phyloP scores from a whole-genome alignment of 2,329 filamentous ascomycete species.

The Teratosphaeria zuluensis region DNA sequence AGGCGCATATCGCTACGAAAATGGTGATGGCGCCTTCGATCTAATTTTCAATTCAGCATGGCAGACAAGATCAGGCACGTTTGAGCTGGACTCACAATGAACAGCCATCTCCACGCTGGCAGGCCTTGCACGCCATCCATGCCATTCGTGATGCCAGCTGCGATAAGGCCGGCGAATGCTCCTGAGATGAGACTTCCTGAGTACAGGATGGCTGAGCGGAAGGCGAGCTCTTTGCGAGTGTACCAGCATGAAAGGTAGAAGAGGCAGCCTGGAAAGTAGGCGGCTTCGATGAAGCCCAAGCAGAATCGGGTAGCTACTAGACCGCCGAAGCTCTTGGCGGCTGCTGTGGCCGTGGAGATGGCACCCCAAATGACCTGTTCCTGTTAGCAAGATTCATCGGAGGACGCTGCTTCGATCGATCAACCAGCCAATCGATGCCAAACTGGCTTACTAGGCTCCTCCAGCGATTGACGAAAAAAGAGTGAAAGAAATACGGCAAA shows the following conservation, averaged over 20 bases:
- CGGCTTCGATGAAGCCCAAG: slow-evolving; percentile 36
- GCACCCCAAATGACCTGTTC: slow-evolving; percentile 23
- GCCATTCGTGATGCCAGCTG: slow-evolving; percentile 40
- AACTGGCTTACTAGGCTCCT: no score
- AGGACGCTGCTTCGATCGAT: neutral
- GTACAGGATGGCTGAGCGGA: slow-evolving; percentile 45
- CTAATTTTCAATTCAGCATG: slow-evolving; percentile 28
- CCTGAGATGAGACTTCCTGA: slow-evolving; percentile 40
- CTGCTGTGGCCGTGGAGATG: slow-evolving; percentile 25
- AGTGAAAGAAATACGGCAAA: no score
- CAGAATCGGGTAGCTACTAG: slow-evolving; percentile 30
- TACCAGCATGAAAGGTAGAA: slow-evolving; percentile 37
- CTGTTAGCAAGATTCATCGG: neutral
- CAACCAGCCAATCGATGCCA: no score
- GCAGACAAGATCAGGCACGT: slow-evolving; percentile 7
- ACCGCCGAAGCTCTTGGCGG: slow-evolving; percentile 26
- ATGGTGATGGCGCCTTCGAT: slow-evolving; percentile 21
- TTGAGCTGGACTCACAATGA: slow-evolving; percentile 1
- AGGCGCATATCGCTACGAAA: slow-evolving; percentile 22
- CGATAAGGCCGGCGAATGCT: slow-evolving; percentile 47
- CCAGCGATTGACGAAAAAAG: neutral
- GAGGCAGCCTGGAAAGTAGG: slow-evolving; percentile 29
- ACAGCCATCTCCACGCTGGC: slow-evolving; percentile 25
- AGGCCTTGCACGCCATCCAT: slow-evolving; percentile 26
- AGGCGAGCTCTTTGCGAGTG: slow-evolving; percentile 39